These are phyloP conservation scores for Calonectria fujianensis DNA, from an alignment of 2,329 filamentous ascomycete species.

Conservation along the genomic window DNA sequence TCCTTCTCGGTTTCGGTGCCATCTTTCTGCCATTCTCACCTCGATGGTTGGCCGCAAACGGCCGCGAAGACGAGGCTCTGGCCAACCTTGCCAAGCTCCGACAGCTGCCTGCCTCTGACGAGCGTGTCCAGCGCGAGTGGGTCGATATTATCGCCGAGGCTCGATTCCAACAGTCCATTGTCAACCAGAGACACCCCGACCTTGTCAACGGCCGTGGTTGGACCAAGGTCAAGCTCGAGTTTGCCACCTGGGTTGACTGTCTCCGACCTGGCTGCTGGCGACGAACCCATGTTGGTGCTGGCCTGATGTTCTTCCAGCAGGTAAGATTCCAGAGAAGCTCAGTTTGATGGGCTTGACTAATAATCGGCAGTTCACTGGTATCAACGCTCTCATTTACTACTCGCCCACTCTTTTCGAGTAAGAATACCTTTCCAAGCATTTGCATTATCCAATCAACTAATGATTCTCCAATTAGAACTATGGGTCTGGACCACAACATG, in stretches of 20 bases:
- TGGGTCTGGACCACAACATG: constrained; percentile 66
- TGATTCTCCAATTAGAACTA: constrained; percentile 54
- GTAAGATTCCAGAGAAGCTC: constrained; percentile 55
- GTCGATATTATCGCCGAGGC: constrained; percentile 54
- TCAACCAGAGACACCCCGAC: constrained; percentile 58
- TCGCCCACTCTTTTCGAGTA: constrained; percentile 74
- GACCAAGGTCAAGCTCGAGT: constrained; percentile 66
- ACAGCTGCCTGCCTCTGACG: constrained; percentile 47
- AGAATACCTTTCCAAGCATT: not conserved
- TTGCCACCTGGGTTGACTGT: constrained; percentile 69
- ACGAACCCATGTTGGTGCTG: constrained; percentile 66
- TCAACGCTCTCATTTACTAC: constrained; percentile 73
- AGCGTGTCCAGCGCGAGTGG: constrained; percentile 50
- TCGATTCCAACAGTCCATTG: constrained; percentile 53
- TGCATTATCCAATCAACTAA: not conserved
- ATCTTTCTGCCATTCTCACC: constrained; percentile 55
- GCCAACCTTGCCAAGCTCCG: constrained; percentile 50
- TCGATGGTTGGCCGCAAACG: constrained; percentile 54
- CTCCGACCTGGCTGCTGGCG: constrained; percentile 70
- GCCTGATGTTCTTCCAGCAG: constrained; percentile 76
- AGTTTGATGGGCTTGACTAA: not conserved
- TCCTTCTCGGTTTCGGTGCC: constrained; percentile 52
- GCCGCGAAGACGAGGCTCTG: constrained; percentile 52
- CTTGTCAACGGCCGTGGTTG: constrained; percentile 59
- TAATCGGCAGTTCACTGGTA: constrained; percentile 50